Percentiles rank a stretch among this genome's conserved stretches.
These are phyloP conservation scores for Myriosclerotinia duriaeana DNA, from an alignment of 2,329 filamentous ascomycete genomes.

Conservation along the genomic window DNA sequence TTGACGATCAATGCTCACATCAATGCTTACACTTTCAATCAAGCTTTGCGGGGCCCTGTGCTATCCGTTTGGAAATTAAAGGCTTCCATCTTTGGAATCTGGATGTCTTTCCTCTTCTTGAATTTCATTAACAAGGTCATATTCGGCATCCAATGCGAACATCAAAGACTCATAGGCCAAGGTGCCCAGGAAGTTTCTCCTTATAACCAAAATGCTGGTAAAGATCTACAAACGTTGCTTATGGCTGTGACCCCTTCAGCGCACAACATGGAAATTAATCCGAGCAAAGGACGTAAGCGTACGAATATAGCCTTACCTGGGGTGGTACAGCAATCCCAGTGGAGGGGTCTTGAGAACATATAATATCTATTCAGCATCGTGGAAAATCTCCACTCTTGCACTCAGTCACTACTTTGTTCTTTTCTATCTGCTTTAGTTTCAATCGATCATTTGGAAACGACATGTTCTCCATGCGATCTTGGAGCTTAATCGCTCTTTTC, in stretches of 20 bases:
- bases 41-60: too few relatives aligned
- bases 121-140: too few relatives aligned
- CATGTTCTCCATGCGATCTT: slow-evolving; percentile 14
- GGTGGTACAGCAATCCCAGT: not conserved
- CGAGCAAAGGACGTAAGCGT: not conserved
- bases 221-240: not conserved
- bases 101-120: too few relatives aligned
- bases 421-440: not conserved
- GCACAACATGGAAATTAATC: not conserved
- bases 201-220: not conserved
- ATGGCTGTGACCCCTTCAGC: not conserved
- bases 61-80: too few relatives aligned
- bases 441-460: not conserved
- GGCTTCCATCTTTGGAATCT: too few relatives aligned
- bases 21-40: too few relatives aligned
- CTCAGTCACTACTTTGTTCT: not conserved
- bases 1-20: too few relatives aligned
- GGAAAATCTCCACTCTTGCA: not conserved
- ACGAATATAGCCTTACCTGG: not conserved
- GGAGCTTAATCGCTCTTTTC: slow-evolving; percentile 13
- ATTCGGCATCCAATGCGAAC: too few relatives aligned
- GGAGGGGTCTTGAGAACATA: not conserved
- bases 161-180: not conserved
- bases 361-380: not conserved
- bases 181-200: not conserved